Evolutionary conservation across 1,284 basidiomycete genomes (phyloP).

Genomic region (Leccinum griseonigrum): DNA sequence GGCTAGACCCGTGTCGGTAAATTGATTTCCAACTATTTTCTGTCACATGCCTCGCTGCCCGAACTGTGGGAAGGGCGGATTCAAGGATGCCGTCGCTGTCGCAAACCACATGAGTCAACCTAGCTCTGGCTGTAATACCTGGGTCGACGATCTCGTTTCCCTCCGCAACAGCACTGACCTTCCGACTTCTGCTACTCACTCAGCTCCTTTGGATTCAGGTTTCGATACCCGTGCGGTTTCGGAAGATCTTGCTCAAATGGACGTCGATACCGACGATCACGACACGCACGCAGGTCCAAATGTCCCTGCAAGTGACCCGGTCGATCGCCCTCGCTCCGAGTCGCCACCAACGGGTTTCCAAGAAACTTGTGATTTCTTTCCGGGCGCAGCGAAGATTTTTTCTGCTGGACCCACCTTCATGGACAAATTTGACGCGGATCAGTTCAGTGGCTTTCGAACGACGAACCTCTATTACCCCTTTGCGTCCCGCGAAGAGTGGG

Average conservation of each 20-base stretch:
- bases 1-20: too few species aligned
- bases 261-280: neutral
- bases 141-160: neutral
- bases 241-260: neutral
- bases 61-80: neutral
- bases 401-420: too few species aligned
- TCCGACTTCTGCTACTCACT: neutral
- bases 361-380: neutral
- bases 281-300: neutral
- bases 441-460: too few species aligned
- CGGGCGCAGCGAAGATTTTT: neutral
- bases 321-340: too few species aligned
- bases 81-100: neutral
- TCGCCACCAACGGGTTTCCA: too few species aligned
- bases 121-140: neutral
- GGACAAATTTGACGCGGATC: too few species aligned
- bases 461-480: too few species aligned
- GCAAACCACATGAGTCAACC: slow-evolving; percentile 1
- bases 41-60: neutral
- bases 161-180: neutral
- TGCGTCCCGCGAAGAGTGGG: too few species aligned
- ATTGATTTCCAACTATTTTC: too few species aligned
- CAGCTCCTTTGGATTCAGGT: neutral
- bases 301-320: neutral
- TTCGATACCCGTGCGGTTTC: neutral